Base-by-base conservation (phyloP, 106 monocot genomes). In the Allium cepa region DNA sequence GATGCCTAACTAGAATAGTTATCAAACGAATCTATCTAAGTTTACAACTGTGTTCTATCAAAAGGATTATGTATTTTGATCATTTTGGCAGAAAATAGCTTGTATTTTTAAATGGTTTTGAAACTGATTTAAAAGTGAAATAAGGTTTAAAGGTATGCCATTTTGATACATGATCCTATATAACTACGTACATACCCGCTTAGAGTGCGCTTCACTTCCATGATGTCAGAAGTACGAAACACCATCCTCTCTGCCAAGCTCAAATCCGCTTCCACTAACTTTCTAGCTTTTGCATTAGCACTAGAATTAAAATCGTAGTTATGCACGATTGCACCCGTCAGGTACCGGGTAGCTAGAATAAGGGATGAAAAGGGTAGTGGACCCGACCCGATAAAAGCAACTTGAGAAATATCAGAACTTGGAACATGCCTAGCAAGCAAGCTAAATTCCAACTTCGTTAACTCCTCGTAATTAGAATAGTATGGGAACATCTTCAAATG, bases 301-400 rank as follows among this genome's bases (percentile, higher is more conserved):
- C 46, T 11, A 7, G 74, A 46, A 67, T 83, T 80, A 56, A 83
- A 11, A 74, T 94, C 93, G 62, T 84, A 94, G 79, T 86, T 89
- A 68, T 89, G 75, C 16, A 75, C 27, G 16, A 71, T 7, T n/a
- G 18, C 49, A 62, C 62, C 57, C 49, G 66, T 62, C 49, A 86
- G 62, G 74, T 86, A 89, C 60, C 62, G 66, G 56, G 73, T 59
- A 59, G 89, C 86, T 45, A 90, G 83, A 10, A 90, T 68, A 49
- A 90, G 53, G 22, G 86, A 76, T 50, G 81, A 82, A 8, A 90
- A 73, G 1, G 93, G 93, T 14, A 93, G 71, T 0, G 86, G 93
- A 7, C 90, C 93, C 15, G 93, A 93, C 48, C 90, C 93, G 60
- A 93, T 60, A 76, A 93, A 90, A 63, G 93, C 84, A 18, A 86